phyloP scores from a whole-genome alignment of 1,284 basidiomycete genomes.

The Papiliotrema laurentii region DNA sequence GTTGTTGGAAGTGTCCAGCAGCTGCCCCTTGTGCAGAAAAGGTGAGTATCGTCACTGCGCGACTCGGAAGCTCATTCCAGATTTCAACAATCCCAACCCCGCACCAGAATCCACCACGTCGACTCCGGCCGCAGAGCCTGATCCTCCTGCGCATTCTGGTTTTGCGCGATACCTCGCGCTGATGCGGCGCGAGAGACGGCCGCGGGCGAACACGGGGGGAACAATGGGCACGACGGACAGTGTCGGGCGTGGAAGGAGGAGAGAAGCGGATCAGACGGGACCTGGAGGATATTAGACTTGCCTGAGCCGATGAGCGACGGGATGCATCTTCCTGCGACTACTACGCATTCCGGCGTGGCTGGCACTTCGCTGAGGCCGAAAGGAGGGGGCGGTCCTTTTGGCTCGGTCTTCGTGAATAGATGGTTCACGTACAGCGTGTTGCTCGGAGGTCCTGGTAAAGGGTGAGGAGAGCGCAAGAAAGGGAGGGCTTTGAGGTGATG shows the following conservation, averaged over 20 bases:
- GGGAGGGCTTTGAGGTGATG: too few relatives aligned
- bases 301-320: background rate
- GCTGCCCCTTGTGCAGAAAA: constrained; percentile 85
- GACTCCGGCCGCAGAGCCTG: constrained; percentile 6
- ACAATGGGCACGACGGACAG: constrained; percentile 5
- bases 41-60: constrained; percentile 52
- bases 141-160: constrained; percentile 22
- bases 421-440: too few relatives aligned
- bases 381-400: too few relatives aligned
- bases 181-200: constrained; percentile 33
- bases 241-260: constrained; percentile 20
- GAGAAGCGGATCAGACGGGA: constrained; percentile 39
- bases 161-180: constrained; percentile 44
- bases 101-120: constrained; percentile 3
- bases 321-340: too few relatives aligned
- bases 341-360: too few relatives aligned
- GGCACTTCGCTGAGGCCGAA: too few relatives aligned
- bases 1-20: constrained; percentile 81
- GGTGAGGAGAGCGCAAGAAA: too few relatives aligned
- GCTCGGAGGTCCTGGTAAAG: too few relatives aligned
- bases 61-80: constrained; percentile 13
- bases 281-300: constrained; percentile 29
- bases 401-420: too few relatives aligned
- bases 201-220: constrained; percentile 3
- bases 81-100: constrained; percentile 38